Base-by-base conservation (phyloP, 1,139 yeast species). In the Debaryomyces sp. region DNA sequence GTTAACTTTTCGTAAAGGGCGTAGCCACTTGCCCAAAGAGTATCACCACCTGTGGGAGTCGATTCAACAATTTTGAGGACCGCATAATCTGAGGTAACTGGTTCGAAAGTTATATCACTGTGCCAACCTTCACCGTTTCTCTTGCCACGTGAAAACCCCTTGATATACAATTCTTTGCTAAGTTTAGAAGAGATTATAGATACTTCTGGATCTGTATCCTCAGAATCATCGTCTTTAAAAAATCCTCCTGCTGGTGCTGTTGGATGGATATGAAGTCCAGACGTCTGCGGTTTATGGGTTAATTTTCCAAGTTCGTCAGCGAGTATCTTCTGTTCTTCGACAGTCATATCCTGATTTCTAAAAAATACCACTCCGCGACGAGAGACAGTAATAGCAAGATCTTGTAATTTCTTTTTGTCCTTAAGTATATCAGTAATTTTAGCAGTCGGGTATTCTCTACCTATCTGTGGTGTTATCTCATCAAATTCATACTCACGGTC, bases 171-270 rank as follows among this genome's bases (percentile, higher is more conserved):
- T 27, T 27, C 30, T 27, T 27, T 27, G 13, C 30, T 27, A 12
- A 27, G 30, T 5, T 27, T 27, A 6, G 30, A 27, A 27, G 30
- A 27, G 12, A 27, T 27, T 10, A 27, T 27, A 12, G 30, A 27
- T 12, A 27, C 30, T 12, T 27, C 30, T 5, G 30, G 47, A 24
- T 45, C 47, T 6, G 44, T 45, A 24, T 39, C 35, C 13, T 33
- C 47, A 7, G 47, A 34, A 13, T 27, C 32, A 42, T 48, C 50
- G 9, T 41, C 29, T 23, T 48, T 48, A 8, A 48, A 13, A 38
- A 48, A 48, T 9, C 50, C 50, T 26, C 50, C 50, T 6, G 50
- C 50, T 26, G 50, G 50, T 17, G 48, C 48, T 30, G 38, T 40
- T 13, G 47, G 47, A 26, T 45, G 47, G 5, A 45, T 45, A 38